These are phyloP conservation scores for Lactarius pseudohatsudake DNA, from an alignment of 768 basidiomycete species.

Conservation along the genomic window DNA sequence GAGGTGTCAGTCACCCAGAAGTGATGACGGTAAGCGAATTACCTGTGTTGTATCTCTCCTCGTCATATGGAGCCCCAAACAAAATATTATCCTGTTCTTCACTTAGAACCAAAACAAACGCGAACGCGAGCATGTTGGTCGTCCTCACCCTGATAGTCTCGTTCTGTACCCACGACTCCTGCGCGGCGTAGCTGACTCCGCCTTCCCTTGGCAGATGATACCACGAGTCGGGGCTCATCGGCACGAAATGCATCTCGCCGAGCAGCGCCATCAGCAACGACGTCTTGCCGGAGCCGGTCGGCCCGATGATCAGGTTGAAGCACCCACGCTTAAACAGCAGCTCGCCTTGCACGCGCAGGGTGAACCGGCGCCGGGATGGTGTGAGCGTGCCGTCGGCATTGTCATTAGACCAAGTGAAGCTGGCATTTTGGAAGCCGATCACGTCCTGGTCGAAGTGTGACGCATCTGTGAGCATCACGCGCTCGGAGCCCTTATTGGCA, in stretches of 20 bases:
- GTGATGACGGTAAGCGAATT: neutral
- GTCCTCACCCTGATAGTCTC: slow-evolving; percentile 61
- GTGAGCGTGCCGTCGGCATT: slow-evolving; percentile 38
- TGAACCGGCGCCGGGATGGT: slow-evolving; percentile 48
- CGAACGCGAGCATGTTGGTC: neutral
- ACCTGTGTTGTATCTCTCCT: slow-evolving; percentile 45
- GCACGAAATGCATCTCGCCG: slow-evolving; percentile 67
- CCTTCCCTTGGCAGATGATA: slow-evolving; percentile 65
- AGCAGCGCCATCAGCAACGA: slow-evolving; percentile 64
- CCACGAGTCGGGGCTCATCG: slow-evolving; percentile 53
- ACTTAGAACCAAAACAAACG: neutral
- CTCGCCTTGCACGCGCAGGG: slow-evolving; percentile 52
- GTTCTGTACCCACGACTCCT: slow-evolving; percentile 85
- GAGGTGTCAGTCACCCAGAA: neutral
- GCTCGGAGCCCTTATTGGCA: slow-evolving; percentile 18
- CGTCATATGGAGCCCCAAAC: slow-evolving; percentile 49
- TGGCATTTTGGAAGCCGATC: slow-evolving; percentile 56
- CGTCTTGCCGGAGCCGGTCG: slow-evolving; percentile 61
- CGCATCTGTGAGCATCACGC: slow-evolving; percentile 26
- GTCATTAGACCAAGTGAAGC: slow-evolving; percentile 53
- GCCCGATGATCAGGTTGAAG: slow-evolving; percentile 60
- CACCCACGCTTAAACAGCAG: slow-evolving; percentile 51
- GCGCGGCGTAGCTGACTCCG: slow-evolving; percentile 78
- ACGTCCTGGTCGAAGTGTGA: slow-evolving; percentile 25
- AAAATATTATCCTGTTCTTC: slow-evolving; percentile 48